phyloP scores from a whole-genome alignment of 208 protist species.

The Crithidia brevicula region DNA sequence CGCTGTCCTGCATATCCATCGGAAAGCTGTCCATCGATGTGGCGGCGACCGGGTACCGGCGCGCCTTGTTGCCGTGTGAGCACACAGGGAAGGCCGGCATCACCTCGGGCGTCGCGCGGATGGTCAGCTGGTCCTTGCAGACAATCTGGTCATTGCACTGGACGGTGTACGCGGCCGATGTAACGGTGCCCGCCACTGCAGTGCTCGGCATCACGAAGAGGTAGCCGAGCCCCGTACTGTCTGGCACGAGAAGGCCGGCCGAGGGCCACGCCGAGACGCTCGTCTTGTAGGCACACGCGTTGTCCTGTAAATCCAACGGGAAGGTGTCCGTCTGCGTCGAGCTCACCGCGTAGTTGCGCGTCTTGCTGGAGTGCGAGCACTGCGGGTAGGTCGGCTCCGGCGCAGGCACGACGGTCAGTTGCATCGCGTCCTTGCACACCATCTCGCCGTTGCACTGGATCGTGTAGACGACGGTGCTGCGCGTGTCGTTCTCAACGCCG shows the following conservation, averaged over 20 bases:
- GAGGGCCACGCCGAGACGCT: constrained; percentile 14
- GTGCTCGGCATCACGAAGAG: constrained; percentile 25
- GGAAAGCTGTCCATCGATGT: constrained; percentile 29
- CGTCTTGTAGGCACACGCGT: constrained; percentile 30
- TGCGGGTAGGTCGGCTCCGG: constrained; percentile 15
- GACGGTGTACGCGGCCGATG: constrained; percentile 23
- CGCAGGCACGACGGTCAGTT: constrained; percentile 13
- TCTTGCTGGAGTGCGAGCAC: constrained; percentile 26
- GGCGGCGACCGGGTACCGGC: constrained; percentile 25
- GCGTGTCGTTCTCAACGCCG: not conserved
- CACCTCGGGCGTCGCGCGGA: constrained; percentile 8
- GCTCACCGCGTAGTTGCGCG: constrained; percentile 21
- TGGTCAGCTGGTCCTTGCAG: constrained; percentile 32
- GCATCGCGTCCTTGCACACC: constrained; percentile 38
- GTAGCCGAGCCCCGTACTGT: constrained; percentile 27
- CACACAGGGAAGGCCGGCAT: constrained; percentile 11
- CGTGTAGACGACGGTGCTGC: constrained; percentile 21
- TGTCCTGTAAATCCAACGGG: constrained; percentile 29
- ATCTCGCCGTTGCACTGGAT: constrained; percentile 31
- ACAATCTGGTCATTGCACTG: constrained; percentile 31
- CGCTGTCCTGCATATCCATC: constrained; percentile 32
- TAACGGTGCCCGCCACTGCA: constrained; percentile 14
- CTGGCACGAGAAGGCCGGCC: constrained; percentile 21
- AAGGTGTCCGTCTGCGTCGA: constrained; percentile 27
- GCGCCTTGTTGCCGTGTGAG: constrained; percentile 25